A percentile compares a stretch with the other conserved stretches of the same genome.
These are phyloP conservation scores for Chamaenerion angustifolium DNA, from an alignment of 345 rosid genomes.

Conservation along the genomic window DNA sequence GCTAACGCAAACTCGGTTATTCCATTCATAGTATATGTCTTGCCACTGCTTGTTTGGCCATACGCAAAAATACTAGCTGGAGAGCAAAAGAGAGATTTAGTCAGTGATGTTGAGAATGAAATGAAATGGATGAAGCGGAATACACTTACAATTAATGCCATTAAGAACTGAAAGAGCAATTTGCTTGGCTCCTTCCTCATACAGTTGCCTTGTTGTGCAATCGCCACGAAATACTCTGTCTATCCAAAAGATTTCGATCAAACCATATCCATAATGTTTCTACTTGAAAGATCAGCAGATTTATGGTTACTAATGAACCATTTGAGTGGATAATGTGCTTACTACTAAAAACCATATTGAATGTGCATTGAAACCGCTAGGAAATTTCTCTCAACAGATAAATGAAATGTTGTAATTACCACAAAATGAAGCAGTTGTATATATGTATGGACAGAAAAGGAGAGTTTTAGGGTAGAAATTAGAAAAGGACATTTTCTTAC, in stretches of 20 bases:
- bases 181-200: slow-evolving; percentile 73
- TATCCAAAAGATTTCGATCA: slow-evolving; percentile 8
- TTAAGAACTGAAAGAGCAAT: slow-evolving; percentile 79
- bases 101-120: background rate
- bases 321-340: no score
- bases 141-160: slow-evolving; percentile 77
- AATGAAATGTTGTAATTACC: no score
- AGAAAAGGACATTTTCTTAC: slow-evolving; percentile 22
- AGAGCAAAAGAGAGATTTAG: slow-evolving; percentile 4
- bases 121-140: background rate
- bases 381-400: no score
- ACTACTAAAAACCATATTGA: no score
- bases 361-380: no score
- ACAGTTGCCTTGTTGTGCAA: slow-evolving; percentile 58
- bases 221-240: slow-evolving; percentile 95
- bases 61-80: slow-evolving; percentile 94
- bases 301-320: no score
- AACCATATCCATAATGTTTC: background rate
- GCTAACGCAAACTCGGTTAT: slow-evolving; percentile 76
- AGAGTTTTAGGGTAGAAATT: no score
- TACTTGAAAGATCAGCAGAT: background rate
- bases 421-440: no score
- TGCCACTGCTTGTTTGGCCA: slow-evolving; percentile 99
- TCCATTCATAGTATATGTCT: slow-evolving; percentile 96
- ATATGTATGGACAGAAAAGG: no score